These are phyloP conservation scores for Paramecium primaurelia DNA, from an alignment of 73 alveolate genomes.

Conservation along the genomic window DNA sequence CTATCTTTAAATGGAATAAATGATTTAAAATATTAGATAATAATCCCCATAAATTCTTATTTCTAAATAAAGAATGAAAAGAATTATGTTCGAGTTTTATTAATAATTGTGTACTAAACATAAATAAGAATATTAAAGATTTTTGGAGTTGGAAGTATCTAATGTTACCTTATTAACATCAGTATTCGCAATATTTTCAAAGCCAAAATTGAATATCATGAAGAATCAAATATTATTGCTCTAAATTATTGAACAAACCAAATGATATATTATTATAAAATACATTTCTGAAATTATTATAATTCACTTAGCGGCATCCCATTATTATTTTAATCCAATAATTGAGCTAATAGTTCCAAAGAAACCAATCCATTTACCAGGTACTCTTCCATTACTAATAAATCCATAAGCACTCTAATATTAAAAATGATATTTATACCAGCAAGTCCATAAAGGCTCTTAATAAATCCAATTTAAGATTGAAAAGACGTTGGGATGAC, in stretches of 20 bases:
- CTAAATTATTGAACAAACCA: not conserved
- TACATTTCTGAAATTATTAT: not conserved
- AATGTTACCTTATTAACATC: not conserved
- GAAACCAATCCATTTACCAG: conserved; percentile 5
- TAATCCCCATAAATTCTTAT: not conserved
- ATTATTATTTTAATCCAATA: conserved; percentile 29
- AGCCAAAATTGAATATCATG: not conserved
- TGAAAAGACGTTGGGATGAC: not conserved
- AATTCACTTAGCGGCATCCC: conserved; percentile 5
- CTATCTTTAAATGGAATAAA: not conserved
- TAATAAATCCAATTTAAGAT: not conserved
- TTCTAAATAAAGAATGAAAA: not conserved
- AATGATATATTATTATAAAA: not conserved
- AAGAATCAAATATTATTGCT: not conserved
- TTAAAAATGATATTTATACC: not conserved
- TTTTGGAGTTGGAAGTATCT: not conserved
- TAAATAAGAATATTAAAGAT: not conserved
- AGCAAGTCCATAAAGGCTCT: conserved; percentile 46
- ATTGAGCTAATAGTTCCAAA: conserved; percentile 16
- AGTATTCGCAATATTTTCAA: not conserved
- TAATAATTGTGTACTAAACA: not conserved
- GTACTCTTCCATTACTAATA: conserved; percentile 4
- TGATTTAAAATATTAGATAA: not conserved
- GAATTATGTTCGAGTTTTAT: not conserved
- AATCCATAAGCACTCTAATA: conserved; percentile 40